A percentile compares a stretch with the other conserved stretches of the same genome.
Conservation (phyloP, 371 early-diverging fungal genomes). For the Fennellomyces sp. region DNA sequence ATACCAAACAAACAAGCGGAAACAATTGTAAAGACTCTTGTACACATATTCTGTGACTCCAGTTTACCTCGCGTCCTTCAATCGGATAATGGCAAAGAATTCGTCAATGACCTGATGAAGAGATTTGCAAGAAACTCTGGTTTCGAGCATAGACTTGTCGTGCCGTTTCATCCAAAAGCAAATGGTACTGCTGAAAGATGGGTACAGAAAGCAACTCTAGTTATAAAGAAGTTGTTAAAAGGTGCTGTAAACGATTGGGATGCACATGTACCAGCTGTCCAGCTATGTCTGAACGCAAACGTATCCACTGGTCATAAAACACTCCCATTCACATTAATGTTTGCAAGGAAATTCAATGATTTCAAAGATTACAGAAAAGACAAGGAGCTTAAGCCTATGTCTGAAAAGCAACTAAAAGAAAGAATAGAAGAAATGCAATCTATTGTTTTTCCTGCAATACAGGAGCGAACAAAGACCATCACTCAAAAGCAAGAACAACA, state of each 20-base stretch:
- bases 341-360: slow-evolving; percentile 18
- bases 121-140: not conserved
- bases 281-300: slow-evolving; percentile 12
- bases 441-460: not conserved
- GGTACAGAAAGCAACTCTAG: not conserved
- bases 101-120: slow-evolving; percentile 14
- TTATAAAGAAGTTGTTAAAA: slow-evolving; percentile 12
- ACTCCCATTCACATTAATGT: slow-evolving; percentile 16
- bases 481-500: not conserved
- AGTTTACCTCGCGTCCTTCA: slow-evolving; percentile 6
- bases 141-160: not conserved
- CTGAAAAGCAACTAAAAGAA: not conserved
- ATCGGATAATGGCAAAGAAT: slow-evolving; percentile 28
- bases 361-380: not conserved
- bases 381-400: not conserved
- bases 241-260: slow-evolving; percentile 8
- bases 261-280: slow-evolving; percentile 9
- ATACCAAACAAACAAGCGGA: not conserved
- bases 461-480: not conserved
- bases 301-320: not conserved
- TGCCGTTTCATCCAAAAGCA: not conserved
- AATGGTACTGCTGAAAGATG: slow-evolving; percentile 9
- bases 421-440: not conserved
- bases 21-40: slow-evolving; percentile 19
- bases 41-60: slow-evolving; percentile 26